Evolutionary conservation across 1,284 basidiomycete genomes (phyloP).

Genomic region (Tilletia horrida): DNA sequence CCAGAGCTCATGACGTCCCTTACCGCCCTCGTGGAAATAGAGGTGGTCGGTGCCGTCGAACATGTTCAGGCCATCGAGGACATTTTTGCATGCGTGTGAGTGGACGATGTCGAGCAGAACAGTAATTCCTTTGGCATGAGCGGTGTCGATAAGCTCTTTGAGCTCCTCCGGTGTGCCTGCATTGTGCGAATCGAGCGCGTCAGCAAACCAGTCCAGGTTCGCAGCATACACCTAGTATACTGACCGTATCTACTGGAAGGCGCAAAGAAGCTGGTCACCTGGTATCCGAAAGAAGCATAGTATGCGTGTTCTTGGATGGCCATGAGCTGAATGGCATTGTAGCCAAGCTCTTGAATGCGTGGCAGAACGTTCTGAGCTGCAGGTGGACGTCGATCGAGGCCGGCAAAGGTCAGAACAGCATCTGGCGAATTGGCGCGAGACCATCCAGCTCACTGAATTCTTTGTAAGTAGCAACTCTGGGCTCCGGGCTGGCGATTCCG

Average conservation of each 20-base stretch:
- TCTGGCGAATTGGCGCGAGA: too few species aligned
- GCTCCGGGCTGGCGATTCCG: conserved; percentile 86
- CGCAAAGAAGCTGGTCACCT: conserved; percentile 97
- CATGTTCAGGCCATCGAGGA: conserved; percentile 87
- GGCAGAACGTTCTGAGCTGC: conserved; percentile 71
- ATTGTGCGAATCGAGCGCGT: background rate
- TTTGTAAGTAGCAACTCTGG: conserved; percentile 85
- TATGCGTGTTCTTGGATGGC: conserved; percentile 93
- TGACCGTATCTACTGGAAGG: conserved; percentile 80
- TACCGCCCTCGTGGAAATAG: conserved; percentile 90
- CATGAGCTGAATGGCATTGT: conserved; percentile 88
- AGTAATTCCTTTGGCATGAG: conserved; percentile 85
- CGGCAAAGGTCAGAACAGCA: background rate
- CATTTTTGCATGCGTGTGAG: conserved; percentile 96
- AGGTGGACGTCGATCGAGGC: background rate
- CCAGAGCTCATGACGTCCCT: conserved; percentile 92
- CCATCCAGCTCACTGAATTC: conserved; percentile 66
- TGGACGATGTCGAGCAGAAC: conserved; percentile 95
- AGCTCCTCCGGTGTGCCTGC: conserved; percentile 73
- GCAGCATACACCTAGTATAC: conserved; percentile 3
- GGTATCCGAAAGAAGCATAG: conserved; percentile 98
- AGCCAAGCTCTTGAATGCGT: conserved; percentile 83
- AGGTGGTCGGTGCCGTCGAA: conserved; percentile 95
- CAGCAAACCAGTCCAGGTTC: background rate
- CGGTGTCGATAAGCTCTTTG: conserved; percentile 89